Base-by-base conservation (phyloP, 106 monocot genomes). In the Dendrobium huoshanense region DNA sequence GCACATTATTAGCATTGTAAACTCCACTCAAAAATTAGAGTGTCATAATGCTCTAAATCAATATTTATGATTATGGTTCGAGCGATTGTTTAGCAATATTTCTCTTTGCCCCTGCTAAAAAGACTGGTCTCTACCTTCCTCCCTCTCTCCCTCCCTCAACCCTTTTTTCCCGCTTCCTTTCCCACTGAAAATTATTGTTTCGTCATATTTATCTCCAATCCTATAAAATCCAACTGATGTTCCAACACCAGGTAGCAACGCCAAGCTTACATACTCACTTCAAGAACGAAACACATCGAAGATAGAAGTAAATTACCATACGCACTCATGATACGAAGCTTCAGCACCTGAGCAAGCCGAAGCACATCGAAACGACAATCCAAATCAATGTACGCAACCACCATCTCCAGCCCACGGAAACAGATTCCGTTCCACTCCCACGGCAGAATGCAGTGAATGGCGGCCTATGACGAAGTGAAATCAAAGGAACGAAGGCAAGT, bases 311-410 rank as follows among this genome's bases (percentile, higher is more conserved):
- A 4, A 43, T 85, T 58, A 90, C 90, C 81, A 19, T 20, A 79
- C 75, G 41, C 67, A 45, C 81, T 82, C 45, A 18, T 54, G 42
- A 99, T 88, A n/a, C 87, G 82, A 68, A 18, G 61, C 80, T 83
- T 89, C 59, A 99, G 85, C 29, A 80, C 79, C 18, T 87, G 83
- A 9, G 87, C 73, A 33, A 99, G 81, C 0, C 98, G 89, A 25
- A 93, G 82, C 41, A 93, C 93, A 79, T 95, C 93, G 67, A 99
- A 99, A 1, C 88, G 86, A 83, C 98, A 95, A 83, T 99, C 98
- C 67, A 99, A 78, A 67, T 99, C 98, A 49, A 99, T 84, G 85
- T 87, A 99, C 55, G 87, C 31, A 33, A 93, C 95, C 9, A 72
- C 25, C 55, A 79, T 59, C 75, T 85, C 95, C 90, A 95, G 49